phyloP scores from a whole-genome alignment of 257 asterid species.

The Leonotis leonurus region DNA sequence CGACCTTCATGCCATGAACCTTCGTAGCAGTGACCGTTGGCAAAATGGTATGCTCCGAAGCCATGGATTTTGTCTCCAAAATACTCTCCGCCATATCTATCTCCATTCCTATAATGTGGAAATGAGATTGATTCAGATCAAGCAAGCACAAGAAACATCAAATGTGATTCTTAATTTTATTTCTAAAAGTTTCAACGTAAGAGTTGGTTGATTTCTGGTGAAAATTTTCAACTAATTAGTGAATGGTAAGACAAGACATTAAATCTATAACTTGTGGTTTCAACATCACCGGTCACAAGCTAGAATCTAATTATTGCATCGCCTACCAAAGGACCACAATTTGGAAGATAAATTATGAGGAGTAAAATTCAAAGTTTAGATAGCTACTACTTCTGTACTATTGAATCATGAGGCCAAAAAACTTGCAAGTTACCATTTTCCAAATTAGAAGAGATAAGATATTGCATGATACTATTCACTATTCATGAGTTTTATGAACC shows the following conservation, averaged over 20 bases:
- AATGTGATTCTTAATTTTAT: no score
- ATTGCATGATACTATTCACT: neutral
- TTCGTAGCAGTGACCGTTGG: constrained; percentile 78
- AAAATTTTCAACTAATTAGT: constrained; percentile 11
- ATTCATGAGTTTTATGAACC: neutral
- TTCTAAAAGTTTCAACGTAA: neutral
- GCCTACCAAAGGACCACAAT: constrained; percentile 21
- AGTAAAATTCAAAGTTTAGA: constrained; percentile 3
- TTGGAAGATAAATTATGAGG: neutral
- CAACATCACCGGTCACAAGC: constrained; percentile 13
- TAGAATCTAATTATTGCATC: constrained; percentile 18
- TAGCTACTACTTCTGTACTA: constrained; percentile 8
- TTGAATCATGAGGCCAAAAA: neutral
- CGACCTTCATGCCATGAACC: constrained; percentile 98
- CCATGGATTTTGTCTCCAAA: constrained; percentile 85
- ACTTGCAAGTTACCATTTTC: neutral
- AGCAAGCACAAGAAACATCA: neutral
- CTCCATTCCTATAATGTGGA: constrained; percentile 55
- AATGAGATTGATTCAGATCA: constrained; percentile 1
- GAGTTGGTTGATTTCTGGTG: neutral
- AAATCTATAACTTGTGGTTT: neutral
- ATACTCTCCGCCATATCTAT: constrained; percentile 76
- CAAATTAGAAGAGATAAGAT: neutral
- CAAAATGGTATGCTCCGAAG: constrained; percentile 76
- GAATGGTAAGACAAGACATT: constrained; percentile 18